Conservation (phyloP, 2,329 filamentous ascomycete species). For the Colletotrichum sp. region DNA sequence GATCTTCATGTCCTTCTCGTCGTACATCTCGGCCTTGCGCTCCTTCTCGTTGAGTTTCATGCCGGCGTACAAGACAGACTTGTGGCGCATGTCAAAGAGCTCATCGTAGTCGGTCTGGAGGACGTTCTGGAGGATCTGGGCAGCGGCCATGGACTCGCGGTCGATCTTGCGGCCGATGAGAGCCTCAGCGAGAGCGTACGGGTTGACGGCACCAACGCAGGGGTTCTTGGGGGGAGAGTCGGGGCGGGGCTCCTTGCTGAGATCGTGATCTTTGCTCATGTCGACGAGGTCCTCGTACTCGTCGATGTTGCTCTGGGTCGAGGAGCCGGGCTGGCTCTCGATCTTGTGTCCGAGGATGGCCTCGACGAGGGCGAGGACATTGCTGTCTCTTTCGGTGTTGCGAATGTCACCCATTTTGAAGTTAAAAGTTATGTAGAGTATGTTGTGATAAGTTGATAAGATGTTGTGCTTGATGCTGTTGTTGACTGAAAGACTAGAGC, state of each 20-base stretch:
- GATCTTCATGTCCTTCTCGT: slow-evolving; percentile 44
- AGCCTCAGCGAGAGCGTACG: slow-evolving; percentile 48
- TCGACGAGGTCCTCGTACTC: slow-evolving; percentile 39
- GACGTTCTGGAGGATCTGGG: slow-evolving; percentile 42
- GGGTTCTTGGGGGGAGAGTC: slow-evolving; percentile 43
- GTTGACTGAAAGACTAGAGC: background rate
- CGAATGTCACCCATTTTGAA: slow-evolving; percentile 20
- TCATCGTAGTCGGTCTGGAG: slow-evolving; percentile 53
- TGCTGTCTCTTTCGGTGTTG: slow-evolving; percentile 13
- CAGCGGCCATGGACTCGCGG: slow-evolving; percentile 34
- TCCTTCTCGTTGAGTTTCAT: slow-evolving; percentile 43
- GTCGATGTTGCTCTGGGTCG: slow-evolving; percentile 28
- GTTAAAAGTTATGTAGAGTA: slow-evolving; percentile 17
- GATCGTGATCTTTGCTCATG: slow-evolving; percentile 25
- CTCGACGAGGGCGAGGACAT: slow-evolving; percentile 36
- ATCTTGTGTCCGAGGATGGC: slow-evolving; percentile 40
- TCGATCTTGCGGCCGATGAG: slow-evolving; percentile 46
- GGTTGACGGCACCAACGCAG: slow-evolving; percentile 45
- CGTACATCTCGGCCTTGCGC: slow-evolving; percentile 38
- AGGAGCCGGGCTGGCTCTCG: slow-evolving; percentile 26
- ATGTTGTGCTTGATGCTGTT: background rate
- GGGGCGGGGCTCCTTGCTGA: slow-evolving; percentile 29
- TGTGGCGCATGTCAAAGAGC: slow-evolving; percentile 50
- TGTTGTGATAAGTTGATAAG: background rate
- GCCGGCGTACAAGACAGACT: slow-evolving; percentile 46